Conservation (phyloP, 805 yeast genomes). For the Scheffersomyces spartinae region DNA sequence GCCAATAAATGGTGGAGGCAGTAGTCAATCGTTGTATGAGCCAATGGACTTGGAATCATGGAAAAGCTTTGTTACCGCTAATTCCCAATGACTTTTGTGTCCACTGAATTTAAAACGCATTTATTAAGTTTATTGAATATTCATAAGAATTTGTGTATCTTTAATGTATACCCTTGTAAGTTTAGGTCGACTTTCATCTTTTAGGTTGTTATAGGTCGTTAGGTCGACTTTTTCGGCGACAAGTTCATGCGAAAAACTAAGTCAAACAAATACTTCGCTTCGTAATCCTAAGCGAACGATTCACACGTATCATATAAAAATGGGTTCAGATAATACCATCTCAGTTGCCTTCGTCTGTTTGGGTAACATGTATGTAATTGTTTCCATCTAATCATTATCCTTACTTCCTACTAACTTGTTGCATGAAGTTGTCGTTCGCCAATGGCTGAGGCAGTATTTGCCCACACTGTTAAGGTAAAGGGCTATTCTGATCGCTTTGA, state of each 20-base stretch:
- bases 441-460: constrained; percentile 93
- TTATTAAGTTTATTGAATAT: not conserved
- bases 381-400: not conserved
- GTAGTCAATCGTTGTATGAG: constrained; percentile 9
- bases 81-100: constrained; percentile 5
- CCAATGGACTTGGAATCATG: constrained; percentile 25
- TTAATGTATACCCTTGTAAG: not conserved
- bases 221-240: too few relatives aligned
- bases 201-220: constrained; percentile 1
- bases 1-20: not conserved
- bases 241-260: too few relatives aligned
- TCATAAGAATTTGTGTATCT: too few relatives aligned
- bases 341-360: constrained; percentile 84
- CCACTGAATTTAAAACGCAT: not conserved
- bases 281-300: constrained; percentile 1
- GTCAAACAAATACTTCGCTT: constrained; percentile 1
- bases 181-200: constrained; percentile 1
- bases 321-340: constrained; percentile 14
- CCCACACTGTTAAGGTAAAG: constrained; percentile 42
- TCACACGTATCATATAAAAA: constrained; percentile 8
- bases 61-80: constrained; percentile 15
- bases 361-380: constrained; percentile 63
- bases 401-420: constrained; percentile 1
- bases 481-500: constrained; percentile 36
- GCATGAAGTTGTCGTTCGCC: constrained; percentile 75